Evolutionary conservation across 306 rosid genomes (phyloP).

Genomic region (Cucumis cinereus): DNA sequence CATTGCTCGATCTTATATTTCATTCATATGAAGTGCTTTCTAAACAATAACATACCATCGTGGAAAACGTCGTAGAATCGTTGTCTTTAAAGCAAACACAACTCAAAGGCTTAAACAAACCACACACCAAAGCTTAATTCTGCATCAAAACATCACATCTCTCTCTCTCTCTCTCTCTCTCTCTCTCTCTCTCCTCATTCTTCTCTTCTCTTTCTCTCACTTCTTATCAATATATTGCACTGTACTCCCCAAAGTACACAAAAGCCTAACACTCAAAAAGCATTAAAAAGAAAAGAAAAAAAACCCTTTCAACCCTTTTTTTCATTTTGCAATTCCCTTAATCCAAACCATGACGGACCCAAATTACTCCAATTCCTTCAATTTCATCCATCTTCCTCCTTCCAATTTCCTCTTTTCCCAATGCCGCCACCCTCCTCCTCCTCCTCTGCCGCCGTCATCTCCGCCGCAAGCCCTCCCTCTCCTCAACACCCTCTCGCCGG

Average conservation of each 20-base stretch:
- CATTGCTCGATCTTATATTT: too few relatives aligned
- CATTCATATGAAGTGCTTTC: too few relatives aligned
- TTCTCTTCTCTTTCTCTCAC: conserved; percentile 8
- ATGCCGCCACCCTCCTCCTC: not conserved
- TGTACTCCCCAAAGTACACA: conserved; percentile 8
- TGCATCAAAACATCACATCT: not conserved
- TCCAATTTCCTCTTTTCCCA: conserved; percentile 6
- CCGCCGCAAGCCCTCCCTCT: conserved; percentile 56
- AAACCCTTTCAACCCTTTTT: not conserved
- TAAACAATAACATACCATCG: too few relatives aligned
- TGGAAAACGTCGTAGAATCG: too few relatives aligned
- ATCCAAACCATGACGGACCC: conserved; percentile 46
- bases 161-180: conserved; percentile 1
- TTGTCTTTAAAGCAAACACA: too few relatives aligned
- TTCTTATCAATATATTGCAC: not conserved
- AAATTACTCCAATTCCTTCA: conserved; percentile 33
- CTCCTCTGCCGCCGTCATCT: conserved; percentile 5
- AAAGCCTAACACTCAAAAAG: conserved; percentile 4
- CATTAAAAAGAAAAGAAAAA: not conserved
- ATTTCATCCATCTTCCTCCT: conserved; percentile 24
- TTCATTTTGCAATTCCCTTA: not conserved
- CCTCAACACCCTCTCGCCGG: conserved; percentile 32
- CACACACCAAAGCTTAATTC: not conserved
- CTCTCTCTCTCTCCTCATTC: conserved; percentile 10
- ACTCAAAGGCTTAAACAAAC: too few relatives aligned